Base-by-base conservation (phyloP, 164 flowering plant species). In the Protea cynaroides region DNA sequence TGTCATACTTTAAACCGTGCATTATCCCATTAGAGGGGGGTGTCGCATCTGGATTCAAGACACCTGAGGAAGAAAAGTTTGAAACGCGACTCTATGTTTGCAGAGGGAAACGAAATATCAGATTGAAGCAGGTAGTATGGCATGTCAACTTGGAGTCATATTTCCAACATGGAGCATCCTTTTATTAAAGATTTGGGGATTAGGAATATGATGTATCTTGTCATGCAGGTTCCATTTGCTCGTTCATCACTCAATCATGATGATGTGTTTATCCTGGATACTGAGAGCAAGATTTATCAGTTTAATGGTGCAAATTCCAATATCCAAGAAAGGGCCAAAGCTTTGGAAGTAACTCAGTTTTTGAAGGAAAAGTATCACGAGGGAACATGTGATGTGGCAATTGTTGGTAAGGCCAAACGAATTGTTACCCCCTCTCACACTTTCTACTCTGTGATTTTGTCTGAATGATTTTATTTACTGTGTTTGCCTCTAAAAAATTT, bases 1-100 rank as follows among this genome's bases (percentile, higher is more conserved):
- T 95, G 74, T 95, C 99, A 44, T 95, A 92, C 80, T 95, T 95
- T 59, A 95, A 90, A 69, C 99, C 99, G 37, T 92, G 98, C 69
- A 87, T 95, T 58, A 84, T 95, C 65, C 99, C 99, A 44, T 62
- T 92, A 70, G 99, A 92, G 68, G 99, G 99, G n/a, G 99, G 99
- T 76, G 83, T 92, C 77, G 96, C 92, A 21, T 85, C 99, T 65
- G 99, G 99, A 63, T 95, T 95, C 71, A 90, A 82, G 70, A 82
- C 73, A 68, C 64, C 72, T 19, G 99, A 90, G 75, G 89, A 86
- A 69, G 98, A 95, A 75, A 85, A 76, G 72, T 92, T 92, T 82
- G 97, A 90, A 79, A 90, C 90, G 37, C 79, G 94, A 61, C 79
- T 95, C 61, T 87, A 92, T 80, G 69, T 80, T 46, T 95, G 98